These are phyloP conservation scores for Sphaerulina musiva DNA, from an alignment of 2,329 filamentous ascomycete species.

Conservation along the genomic window DNA sequence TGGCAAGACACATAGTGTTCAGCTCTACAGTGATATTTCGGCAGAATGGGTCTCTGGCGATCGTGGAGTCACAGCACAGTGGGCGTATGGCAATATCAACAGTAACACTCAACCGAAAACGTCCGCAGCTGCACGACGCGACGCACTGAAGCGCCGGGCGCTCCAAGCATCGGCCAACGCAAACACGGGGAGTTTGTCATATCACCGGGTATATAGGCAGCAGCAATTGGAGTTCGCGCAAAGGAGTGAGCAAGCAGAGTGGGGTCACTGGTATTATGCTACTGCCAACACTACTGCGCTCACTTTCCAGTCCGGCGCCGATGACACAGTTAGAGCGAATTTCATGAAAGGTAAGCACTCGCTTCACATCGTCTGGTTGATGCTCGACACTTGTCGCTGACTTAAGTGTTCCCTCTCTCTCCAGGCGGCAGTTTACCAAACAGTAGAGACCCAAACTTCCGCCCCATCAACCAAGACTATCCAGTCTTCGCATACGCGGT, in stretches of 20 bases:
- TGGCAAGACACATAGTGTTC: constrained; percentile 55
- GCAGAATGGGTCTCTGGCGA: constrained; percentile 67
- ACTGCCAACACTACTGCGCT: constrained; percentile 40
- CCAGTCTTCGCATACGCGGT: constrained; percentile 49
- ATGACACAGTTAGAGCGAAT: constrained; percentile 41
- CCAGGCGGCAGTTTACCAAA: constrained; percentile 39
- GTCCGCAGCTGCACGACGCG: neutral
- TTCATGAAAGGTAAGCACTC: constrained; percentile 35
- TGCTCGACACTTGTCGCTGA: too few species aligned
- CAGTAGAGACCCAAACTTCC: constrained; percentile 42
- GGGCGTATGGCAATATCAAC: constrained; percentile 46
- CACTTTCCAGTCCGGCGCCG: constrained; percentile 45
- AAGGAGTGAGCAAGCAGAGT: constrained; percentile 44
- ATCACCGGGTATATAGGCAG: constrained; percentile 29
- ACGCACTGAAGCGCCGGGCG: constrained; percentile 7
- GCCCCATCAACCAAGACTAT: constrained; percentile 44
- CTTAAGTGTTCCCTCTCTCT: too few species aligned
- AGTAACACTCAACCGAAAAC: constrained; percentile 4
- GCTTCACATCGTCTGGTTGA: too few species aligned
- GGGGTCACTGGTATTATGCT: constrained; percentile 50
- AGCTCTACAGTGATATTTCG: constrained; percentile 66
- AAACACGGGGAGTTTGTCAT: constrained; percentile 20
- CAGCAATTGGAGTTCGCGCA: constrained; percentile 41
- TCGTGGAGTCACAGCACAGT: constrained; percentile 48
- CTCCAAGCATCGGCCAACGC: constrained; percentile 2